Percentiles rank a stretch among this genome's conserved stretches.
Evolutionary conservation across 139 green algal genomes (phyloP).

Genomic region (Nannochloris sp.): DNA sequence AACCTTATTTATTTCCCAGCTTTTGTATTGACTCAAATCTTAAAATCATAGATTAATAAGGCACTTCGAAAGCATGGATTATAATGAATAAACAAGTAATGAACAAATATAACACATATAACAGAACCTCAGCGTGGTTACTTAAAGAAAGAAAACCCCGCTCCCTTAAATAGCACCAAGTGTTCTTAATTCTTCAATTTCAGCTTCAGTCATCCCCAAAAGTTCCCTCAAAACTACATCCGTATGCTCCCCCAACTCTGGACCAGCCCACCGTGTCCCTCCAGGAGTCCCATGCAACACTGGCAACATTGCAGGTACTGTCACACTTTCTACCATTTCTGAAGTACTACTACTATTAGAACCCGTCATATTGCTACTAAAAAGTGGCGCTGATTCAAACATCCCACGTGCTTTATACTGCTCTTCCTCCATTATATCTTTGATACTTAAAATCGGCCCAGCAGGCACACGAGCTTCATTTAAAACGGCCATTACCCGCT

Average conservation of each 20-base stretch:
- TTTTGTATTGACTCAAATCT: too few relatives aligned
- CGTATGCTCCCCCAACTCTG: slow-evolving; percentile 63
- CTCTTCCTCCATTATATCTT: slow-evolving; percentile 43
- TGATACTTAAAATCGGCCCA: slow-evolving; percentile 52
- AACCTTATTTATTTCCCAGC: too few relatives aligned
- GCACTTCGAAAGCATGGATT: too few relatives aligned
- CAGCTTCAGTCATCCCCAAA: slow-evolving; percentile 31
- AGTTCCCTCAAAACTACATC: slow-evolving; percentile 49
- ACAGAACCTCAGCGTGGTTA: too few relatives aligned
- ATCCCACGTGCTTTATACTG: slow-evolving; percentile 48
- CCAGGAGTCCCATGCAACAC: slow-evolving; percentile 41
- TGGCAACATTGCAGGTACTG: slow-evolving; percentile 55
- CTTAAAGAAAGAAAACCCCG: too few relatives aligned
- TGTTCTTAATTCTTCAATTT: slow-evolving; percentile 35
- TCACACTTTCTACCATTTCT: too few relatives aligned
- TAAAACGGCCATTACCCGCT: slow-evolving; percentile 51
- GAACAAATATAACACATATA: too few relatives aligned
- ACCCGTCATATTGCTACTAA: slow-evolving; percentile 5
- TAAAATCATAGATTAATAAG: too few relatives aligned
- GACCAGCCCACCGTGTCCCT: slow-evolving; percentile 56
- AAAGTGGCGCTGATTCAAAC: slow-evolving; percentile 34
- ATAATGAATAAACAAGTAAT: too few relatives aligned
- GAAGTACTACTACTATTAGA: background rate
- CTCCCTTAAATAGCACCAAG: slow-evolving; percentile 40
- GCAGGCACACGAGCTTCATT: slow-evolving; percentile 46